Base-by-base conservation (phyloP, 371 early-diverging fungal genomes). In the Lichtheimia ramosa region DNA sequence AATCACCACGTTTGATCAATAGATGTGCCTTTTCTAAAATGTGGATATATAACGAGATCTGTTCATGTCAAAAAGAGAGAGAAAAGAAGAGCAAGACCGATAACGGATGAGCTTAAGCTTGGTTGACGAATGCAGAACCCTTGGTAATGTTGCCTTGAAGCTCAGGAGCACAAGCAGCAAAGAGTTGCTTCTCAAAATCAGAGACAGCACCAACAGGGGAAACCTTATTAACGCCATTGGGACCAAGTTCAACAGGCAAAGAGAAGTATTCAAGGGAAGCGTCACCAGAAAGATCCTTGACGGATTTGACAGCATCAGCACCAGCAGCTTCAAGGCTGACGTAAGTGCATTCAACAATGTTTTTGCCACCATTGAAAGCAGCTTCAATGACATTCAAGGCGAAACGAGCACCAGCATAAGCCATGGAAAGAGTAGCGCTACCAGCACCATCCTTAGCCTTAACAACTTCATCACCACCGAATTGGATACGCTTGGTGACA, bases 401-500 rank as follows among this genome's bases (percentile, higher is more conserved):
- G 70, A 95, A 95, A 46, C 92, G 90, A 48, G 93, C 92, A 66
- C 93, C 96, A 58, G 96, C 96, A 56, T 80, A 91, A n/a, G 96
- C 96, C 96, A 95, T 93, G 48, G 92, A 91, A 12, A 95, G 78
- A 14, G 96, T 95, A 43, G 96, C 94, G 18, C 88, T 89, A 56
- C 89, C 89, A 58, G 86, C 81, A 54, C 89, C 89, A 61, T 83
- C 89, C 84, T 96, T 96, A 63, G 96, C 96, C 84, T 93, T 90
- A 68, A 96, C 94, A 63, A 96, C 94, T 74, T 96, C 96, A 71
- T 96, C 96, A 63, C 96, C 96, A 71, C 94, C 96, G 72, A 83
- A 96, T 74, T 96, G 96, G 62, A 96, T 92, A 58, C 96, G 90
- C 43, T 94, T 64, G 60, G 90, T 92, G 20, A 96, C 81, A 20